Evolutionary conservation across 2,329 filamentous ascomycete species (phyloP), one percentile per base, ranked within the genome.

Genomic region (Hypoxylon sp.): DNA sequence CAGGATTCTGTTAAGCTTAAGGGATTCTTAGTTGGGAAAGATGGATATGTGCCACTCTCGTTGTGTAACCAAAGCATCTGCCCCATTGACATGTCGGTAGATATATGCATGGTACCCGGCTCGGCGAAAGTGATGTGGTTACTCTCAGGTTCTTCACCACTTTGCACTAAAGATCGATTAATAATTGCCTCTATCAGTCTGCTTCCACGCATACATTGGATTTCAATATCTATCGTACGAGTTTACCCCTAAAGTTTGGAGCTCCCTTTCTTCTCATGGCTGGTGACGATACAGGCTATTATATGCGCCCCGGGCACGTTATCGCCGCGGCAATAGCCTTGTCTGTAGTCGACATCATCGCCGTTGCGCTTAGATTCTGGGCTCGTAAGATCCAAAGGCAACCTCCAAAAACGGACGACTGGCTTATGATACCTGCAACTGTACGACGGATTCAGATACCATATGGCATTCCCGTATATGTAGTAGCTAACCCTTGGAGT

Each of bases 361-460:
- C 51, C 0, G 68, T 73, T 9, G 30, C 46, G 1, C 4, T 74
- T 51, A 50, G 70, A 9, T 73, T 73, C 48, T 65, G 59, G 62
- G 55, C 64, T 0, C 66, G 72, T 1, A 68, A 34, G 41, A 58
- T 63, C 14, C 63, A 68, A 25, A 65, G 43, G 3, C 46, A 73
- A 19, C 27, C 46, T 0, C 41, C 67, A 1, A 66, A 69, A 29
- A 50, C 56, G 0, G 72, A 74, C 37, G 71, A 73, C 63, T 74
- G 72, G 71, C 60, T 74, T 5, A 65, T 73, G 59, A 14, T 74
- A n/a, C 71, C 69, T 3, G 69, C 71, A 4, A 63, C 65, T 11
- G 68, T 72, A 68, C 16, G 55, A 8, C 2, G 39, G 19, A 5
- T 14, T 43, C 14, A n/a, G 3, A 19, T 37, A 25, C 5, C 16